Evolutionary conservation across 306 rosid genomes (phyloP).

Genomic region (Dalbergia cochinchinensis): DNA sequence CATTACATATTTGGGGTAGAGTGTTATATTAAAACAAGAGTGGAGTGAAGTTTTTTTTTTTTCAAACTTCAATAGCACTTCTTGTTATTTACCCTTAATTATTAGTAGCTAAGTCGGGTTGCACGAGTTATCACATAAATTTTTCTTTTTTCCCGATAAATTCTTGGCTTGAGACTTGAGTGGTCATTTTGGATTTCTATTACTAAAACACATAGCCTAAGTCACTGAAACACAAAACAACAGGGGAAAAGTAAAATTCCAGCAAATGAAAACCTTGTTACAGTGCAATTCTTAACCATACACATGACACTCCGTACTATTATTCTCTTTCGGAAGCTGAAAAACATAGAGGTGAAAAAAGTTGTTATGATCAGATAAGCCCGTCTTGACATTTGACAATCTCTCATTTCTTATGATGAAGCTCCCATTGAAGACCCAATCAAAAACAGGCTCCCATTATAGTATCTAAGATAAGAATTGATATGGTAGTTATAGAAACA

Average conservation of each 20-base stretch:
- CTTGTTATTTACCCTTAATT: too few relatives aligned
- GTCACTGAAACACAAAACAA: neutral
- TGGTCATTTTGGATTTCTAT: neutral
- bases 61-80: too few relatives aligned
- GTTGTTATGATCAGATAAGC: slow-evolving; percentile 45
- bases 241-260: neutral
- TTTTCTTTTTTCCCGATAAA: neutral
- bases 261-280: slow-evolving; percentile 23
- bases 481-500: slow-evolving; percentile 47
- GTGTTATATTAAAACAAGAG: too few relatives aligned
- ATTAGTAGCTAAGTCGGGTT: neutral
- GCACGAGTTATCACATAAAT: too few relatives aligned
- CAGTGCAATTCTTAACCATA: slow-evolving; percentile 28
- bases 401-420: slow-evolving; percentile 46
- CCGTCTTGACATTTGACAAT: slow-evolving; percentile 24
- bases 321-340: slow-evolving; percentile 32
- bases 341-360: slow-evolving; percentile 42
- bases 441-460: neutral
- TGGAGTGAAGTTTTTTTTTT: too few relatives aligned
- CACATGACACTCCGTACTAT: slow-evolving; percentile 36
- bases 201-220: neutral
- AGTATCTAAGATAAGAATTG: slow-evolving; percentile 43
- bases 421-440: neutral
- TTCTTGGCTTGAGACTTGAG: neutral
- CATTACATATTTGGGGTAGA: too few relatives aligned